Conservation (phyloP, 306 rosid genomes). For the Vachellia collinsii region DNA sequence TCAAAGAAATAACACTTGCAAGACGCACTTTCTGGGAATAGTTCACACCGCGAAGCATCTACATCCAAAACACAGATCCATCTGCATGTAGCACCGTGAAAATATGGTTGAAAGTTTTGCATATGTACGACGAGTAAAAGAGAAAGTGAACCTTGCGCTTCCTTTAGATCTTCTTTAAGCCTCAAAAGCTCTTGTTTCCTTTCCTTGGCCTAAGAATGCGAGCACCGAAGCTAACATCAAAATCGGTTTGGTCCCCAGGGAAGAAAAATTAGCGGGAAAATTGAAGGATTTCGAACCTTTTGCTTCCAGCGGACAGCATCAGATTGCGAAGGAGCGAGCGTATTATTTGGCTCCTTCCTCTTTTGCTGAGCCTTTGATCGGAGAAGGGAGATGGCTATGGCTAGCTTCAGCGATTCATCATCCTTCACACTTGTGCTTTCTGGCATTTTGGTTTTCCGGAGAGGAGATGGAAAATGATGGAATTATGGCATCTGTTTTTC, state of each 20-base stretch:
- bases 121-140: neutral
- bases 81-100: neutral
- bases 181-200: slow-evolving; percentile 78
- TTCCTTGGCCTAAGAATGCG: slow-evolving; percentile 75
- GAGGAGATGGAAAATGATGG: slow-evolving; percentile 29
- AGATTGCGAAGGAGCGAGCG: slow-evolving; percentile 50
- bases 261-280: slow-evolving; percentile 1
- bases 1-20: slow-evolving; percentile 94
- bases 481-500: neutral
- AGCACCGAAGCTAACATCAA: neutral
- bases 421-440: slow-evolving; percentile 45
- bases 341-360: slow-evolving; percentile 32
- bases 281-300: slow-evolving; percentile 59
- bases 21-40: slow-evolving; percentile 69
- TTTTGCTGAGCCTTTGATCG: slow-evolving; percentile 59
- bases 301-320: slow-evolving; percentile 89
- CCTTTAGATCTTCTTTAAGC: slow-evolving; percentile 78
- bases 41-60: slow-evolving; percentile 75
- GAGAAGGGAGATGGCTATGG: slow-evolving; percentile 78
- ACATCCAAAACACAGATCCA: slow-evolving; percentile 27
- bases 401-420: slow-evolving; percentile 67
- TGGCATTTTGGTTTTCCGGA: slow-evolving; percentile 44
- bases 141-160: slow-evolving; percentile 63
- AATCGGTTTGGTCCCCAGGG: neutral
- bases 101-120: neutral